Evolutionary conservation across 441 rosid genomes (phyloP).

Genomic region (Erodium moschatum): DNA sequence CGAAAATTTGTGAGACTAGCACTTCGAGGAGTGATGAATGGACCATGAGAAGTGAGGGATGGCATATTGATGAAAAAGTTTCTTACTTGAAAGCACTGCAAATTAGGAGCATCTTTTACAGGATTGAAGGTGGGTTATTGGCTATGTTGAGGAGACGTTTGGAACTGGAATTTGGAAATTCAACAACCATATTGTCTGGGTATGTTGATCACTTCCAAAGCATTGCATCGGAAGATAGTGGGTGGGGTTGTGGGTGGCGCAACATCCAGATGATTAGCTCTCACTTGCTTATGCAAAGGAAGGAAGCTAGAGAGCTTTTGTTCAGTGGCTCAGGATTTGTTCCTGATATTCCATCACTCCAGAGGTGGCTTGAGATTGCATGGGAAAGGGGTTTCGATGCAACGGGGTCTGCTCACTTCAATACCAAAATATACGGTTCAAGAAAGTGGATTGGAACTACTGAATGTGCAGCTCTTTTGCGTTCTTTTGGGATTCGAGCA

Average conservation of each 20-base stretch:
- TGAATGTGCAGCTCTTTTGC: slow-evolving; percentile 68
- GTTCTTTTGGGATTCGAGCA: slow-evolving; percentile 65
- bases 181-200: slow-evolving; percentile 36
- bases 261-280: slow-evolving; percentile 77
- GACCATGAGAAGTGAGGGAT: slow-evolving; percentile 7
- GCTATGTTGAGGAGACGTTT: slow-evolving; percentile 39
- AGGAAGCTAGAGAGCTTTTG: slow-evolving; percentile 37
- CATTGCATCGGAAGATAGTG: slow-evolving; percentile 38
- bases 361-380: slow-evolving; percentile 72
- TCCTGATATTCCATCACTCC: slow-evolving; percentile 63
- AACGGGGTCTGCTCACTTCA: slow-evolving; percentile 50
- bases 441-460: slow-evolving; percentile 58
- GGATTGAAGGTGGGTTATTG: slow-evolving; percentile 50
- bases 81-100: slow-evolving; percentile 38
- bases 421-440: slow-evolving; percentile 39
- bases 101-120: slow-evolving; percentile 34
- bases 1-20: slow-evolving; percentile 3
- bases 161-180: slow-evolving; percentile 32
- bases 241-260: slow-evolving; percentile 90
- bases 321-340: slow-evolving; percentile 62
- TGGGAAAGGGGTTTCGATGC: slow-evolving; percentile 69
- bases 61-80: slow-evolving; percentile 20
- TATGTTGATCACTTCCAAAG: slow-evolving; percentile 59
- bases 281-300: slow-evolving; percentile 45
- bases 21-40: slow-evolving; percentile 9